Percentiles rank a stretch among this genome's conserved stretches.
These are phyloP conservation scores for Zymoseptoria passerinii DNA, from an alignment of 2,329 filamentous ascomycete genomes.

Conservation along the genomic window DNA sequence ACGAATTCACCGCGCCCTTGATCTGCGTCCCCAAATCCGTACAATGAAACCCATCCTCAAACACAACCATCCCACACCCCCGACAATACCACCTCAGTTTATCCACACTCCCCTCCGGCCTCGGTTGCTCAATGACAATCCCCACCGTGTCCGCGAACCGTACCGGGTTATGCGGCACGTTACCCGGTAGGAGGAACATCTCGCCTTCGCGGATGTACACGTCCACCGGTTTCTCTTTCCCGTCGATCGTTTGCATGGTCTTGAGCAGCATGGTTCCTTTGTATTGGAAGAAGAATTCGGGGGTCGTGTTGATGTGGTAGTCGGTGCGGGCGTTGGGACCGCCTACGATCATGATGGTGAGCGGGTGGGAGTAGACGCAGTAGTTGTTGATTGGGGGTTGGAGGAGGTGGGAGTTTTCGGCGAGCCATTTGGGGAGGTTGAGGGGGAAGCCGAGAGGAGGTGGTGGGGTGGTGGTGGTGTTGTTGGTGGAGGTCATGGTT, in stretches of 20 bases:
- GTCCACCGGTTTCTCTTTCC: conserved; percentile 60
- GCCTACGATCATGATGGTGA: conserved; percentile 89
- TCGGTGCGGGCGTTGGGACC: conserved; percentile 93
- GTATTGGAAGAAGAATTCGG: conserved; percentile 98
- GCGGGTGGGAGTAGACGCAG: conserved; percentile 80
- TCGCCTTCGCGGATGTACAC: conserved; percentile 86
- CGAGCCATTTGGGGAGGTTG: conserved; percentile 53
- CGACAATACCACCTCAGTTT: conserved; percentile 85
- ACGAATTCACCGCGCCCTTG: conserved; percentile 78
- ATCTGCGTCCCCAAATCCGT: conserved; percentile 90
- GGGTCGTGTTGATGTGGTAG: conserved; percentile 95
- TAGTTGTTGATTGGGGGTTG: conserved; percentile 96
- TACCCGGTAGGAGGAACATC: conserved; percentile 85
- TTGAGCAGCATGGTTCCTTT: conserved; percentile 89
- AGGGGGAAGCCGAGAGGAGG: conserved; percentile 27
- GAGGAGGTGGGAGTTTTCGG: conserved; percentile 83
- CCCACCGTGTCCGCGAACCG: conserved; percentile 92
- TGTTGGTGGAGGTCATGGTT: not conserved
- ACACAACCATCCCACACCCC: conserved; percentile 61
- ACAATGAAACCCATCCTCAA: conserved; percentile 81
- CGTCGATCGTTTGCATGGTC: conserved; percentile 60
- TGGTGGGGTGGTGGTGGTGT: not conserved
- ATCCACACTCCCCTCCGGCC: conserved; percentile 64
- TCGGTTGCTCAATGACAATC: conserved; percentile 78
- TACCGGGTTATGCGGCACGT: conserved; percentile 94